Base-by-base conservation (phyloP, 768 basidiomycete species). In the Lactifluus hygrophoroides region DNA sequence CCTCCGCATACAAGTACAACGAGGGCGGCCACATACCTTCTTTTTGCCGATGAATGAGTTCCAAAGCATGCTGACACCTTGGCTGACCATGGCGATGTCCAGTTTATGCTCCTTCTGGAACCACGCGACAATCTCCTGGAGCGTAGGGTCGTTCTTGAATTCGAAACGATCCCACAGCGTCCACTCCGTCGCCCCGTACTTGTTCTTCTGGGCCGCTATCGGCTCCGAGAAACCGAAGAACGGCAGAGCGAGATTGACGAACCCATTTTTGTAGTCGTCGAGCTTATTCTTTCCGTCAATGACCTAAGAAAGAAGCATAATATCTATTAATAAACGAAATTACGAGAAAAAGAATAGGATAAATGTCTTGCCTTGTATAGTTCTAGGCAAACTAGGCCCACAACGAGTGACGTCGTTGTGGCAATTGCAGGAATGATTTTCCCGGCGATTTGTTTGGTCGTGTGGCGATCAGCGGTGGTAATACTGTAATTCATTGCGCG, bases 171-270 rank as follows among this genome's bases (percentile, higher is more conserved):
- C 94, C 95, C 95, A 98, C 40, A 99, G 79, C 4, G 96, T 97
- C 95, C 95, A 99, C 63, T 95, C 92, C 1, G 81, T 88, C 44
- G 77, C 71, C 54, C 86, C 84, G 70, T 93, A 97, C 80, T 94
- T 95, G 63, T 83, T 77, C 77, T 95, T 97, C 61, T 80, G 67
- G 19, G 94, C 92, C 3, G 84, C 85, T 62, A 98, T 90, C 11
- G 96, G 96, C 67, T 99, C 96, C 2, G 94, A 97, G 78, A 98
- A 99, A 27, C 92, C 96, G 69, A 98, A 98, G 85, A 98, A 98
- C 1, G 96, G 96, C 54, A 99, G 74, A 3, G 96, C 96, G 54
- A 99, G 80, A 72, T 99, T 99, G 67, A 98, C 82, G 72, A 99
- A 99, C 38, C 94, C 95, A 67, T 99, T 99, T 81, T 96, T 97